phyloP scores from a whole-genome alignment of 371 early-diverging fungal species.

The Mortierella sp. region DNA sequence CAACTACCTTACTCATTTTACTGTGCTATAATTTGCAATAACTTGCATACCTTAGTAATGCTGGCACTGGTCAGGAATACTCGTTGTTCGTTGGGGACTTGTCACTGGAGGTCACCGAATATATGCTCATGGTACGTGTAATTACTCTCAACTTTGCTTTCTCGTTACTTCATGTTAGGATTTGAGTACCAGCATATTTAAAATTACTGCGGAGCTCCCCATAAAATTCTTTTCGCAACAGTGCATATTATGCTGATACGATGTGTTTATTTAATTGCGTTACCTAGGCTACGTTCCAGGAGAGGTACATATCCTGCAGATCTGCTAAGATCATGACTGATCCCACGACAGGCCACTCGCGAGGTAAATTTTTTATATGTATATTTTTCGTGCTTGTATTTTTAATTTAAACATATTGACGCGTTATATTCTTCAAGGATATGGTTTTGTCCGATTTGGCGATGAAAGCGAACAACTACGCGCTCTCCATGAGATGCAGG shows the following conservation, averaged over 20 bases:
- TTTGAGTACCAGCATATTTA: background rate
- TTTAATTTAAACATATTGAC: background rate
- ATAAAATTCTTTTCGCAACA: background rate
- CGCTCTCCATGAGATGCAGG: conserved; percentile 87
- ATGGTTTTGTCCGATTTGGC: conserved; percentile 88
- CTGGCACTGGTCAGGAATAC: conserved; percentile 77
- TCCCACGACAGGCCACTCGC: conserved; percentile 76
- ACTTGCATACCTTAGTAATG: conserved; percentile 45
- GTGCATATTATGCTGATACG: background rate
- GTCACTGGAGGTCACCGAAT: conserved; percentile 78
- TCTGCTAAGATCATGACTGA: conserved; percentile 90
- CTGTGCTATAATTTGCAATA: conserved; percentile 1
- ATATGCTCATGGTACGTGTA: conserved; percentile 76
- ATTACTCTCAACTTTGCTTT: background rate
- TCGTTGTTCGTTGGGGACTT: conserved; percentile 92
- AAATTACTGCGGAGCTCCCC: conserved; percentile 4
- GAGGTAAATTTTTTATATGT: conserved; percentile 54
- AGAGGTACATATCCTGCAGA: conserved; percentile 75
- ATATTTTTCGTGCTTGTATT: background rate
- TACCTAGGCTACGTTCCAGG: conserved; percentile 65
- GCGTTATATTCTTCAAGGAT: conserved; percentile 60
- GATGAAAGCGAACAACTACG: conserved; percentile 79
- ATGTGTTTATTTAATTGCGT: conserved; percentile 1
- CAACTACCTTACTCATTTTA: background rate
- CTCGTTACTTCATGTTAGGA: background rate